Evolutionary conservation across 768 basidiomycete species (phyloP).

Genomic region (Leccinum aurantiacum): DNA sequence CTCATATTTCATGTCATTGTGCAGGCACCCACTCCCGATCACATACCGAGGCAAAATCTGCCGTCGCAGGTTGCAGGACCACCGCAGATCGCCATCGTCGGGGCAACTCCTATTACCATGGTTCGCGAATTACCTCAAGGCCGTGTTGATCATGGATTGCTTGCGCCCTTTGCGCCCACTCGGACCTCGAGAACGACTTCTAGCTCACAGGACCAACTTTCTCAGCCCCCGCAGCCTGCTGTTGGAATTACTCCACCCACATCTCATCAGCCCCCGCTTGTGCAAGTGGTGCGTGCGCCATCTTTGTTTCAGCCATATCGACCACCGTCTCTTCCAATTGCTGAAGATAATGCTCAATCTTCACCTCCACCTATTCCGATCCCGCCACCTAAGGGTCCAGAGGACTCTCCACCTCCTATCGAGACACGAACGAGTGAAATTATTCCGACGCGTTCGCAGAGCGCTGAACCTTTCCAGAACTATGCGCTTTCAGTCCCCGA

Average conservation of each 20-base stretch:
- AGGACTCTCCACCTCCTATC: slow-evolving; percentile 23
- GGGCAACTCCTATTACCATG: slow-evolving; percentile 27
- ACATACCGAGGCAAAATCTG: slow-evolving; percentile 11
- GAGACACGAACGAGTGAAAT: slow-evolving; percentile 30
- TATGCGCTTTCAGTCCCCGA: slow-evolving; percentile 10
- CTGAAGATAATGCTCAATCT: slow-evolving; percentile 20
- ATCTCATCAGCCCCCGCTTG: slow-evolving; percentile 19
- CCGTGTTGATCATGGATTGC: slow-evolving; percentile 24
- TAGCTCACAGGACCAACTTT: slow-evolving; percentile 22
- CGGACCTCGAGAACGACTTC: slow-evolving; percentile 26
- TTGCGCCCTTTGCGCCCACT: slow-evolving; percentile 29
- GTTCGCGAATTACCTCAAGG: slow-evolving; percentile 24
- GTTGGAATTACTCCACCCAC: slow-evolving; percentile 9
- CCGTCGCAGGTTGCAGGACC: slow-evolving; percentile 15
- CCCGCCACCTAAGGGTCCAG: slow-evolving; percentile 28
- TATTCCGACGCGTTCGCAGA: slow-evolving; percentile 21
- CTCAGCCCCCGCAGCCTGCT: slow-evolving; percentile 14
- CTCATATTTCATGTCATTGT: slow-evolving; percentile 9
- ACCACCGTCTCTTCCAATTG: slow-evolving; percentile 19
- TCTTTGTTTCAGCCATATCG: slow-evolving; percentile 28
- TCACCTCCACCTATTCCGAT: slow-evolving; percentile 33
- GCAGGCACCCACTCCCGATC: slow-evolving; percentile 26
- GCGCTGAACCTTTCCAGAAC: not conserved
- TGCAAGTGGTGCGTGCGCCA: slow-evolving; percentile 13
- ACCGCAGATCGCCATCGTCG: slow-evolving; percentile 34